phyloP scores from a whole-genome alignment of 1,284 basidiomycete genomes.

The Ganoderma leucocontextum region DNA sequence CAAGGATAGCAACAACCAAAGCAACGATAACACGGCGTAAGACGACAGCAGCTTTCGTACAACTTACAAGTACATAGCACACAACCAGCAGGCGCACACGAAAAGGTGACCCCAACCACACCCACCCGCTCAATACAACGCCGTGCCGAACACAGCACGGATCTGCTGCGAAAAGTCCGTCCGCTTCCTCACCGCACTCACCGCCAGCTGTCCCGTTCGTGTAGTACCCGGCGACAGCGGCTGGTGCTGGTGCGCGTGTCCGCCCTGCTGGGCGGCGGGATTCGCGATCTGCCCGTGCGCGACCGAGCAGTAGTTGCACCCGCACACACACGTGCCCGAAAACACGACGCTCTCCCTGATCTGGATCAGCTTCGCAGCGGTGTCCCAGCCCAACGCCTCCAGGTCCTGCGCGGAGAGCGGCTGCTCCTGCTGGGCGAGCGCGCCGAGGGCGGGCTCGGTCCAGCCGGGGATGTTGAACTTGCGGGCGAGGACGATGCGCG shows the following conservation, averaged over 20 bases:
- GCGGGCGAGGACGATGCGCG: conserved; percentile 29
- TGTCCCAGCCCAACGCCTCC: conserved; percentile 25
- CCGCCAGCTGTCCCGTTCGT: conserved; percentile 6
- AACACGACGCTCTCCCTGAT: conserved; percentile 27
- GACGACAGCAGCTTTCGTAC: too few species aligned
- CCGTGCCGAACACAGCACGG: conserved; percentile 23
- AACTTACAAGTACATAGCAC: too few species aligned
- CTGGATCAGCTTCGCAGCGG: conserved; percentile 24
- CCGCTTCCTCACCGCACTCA: conserved; percentile 13
- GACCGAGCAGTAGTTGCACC: conserved; percentile 26
- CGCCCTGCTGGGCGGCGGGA: not conserved
- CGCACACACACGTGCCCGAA: conserved; percentile 17
- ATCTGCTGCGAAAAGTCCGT: conserved; percentile 25
- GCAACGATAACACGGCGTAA: too few species aligned
- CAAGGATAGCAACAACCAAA: too few species aligned
- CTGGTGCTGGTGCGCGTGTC: not conserved
- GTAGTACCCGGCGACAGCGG: not conserved
- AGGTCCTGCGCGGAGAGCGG: conserved; percentile 22
- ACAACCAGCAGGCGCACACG: too few species aligned
- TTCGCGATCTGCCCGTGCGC: conserved; percentile 16
- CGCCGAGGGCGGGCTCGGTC: conserved; percentile 27
- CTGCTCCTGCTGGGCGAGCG: conserved; percentile 25
- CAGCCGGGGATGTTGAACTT: conserved; percentile 21
- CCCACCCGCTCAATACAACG: conserved; percentile 13
- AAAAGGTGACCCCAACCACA: too few species aligned